Evolutionary conservation across 2,329 filamentous ascomycete genomes (phyloP).

Genomic region (Monosporascus sp.): DNA sequence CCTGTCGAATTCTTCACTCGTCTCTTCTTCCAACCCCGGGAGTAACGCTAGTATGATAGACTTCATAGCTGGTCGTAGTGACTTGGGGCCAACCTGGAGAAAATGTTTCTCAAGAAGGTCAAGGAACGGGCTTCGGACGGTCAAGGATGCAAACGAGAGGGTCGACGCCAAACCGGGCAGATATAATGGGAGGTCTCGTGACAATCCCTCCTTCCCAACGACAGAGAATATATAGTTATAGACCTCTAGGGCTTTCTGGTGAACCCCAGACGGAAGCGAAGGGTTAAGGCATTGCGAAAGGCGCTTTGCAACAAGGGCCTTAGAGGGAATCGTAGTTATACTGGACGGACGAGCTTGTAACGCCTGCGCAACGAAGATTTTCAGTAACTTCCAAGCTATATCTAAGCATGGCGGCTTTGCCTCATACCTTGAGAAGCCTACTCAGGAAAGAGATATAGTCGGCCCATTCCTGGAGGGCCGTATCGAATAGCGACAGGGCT

Average conservation of each 20-base stretch:
- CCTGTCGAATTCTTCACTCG: slow-evolving; percentile 92
- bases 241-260: slow-evolving; percentile 94
- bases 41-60: slow-evolving; percentile 83
- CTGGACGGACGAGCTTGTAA: slow-evolving; percentile 78
- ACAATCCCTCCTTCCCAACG: slow-evolving; percentile 75
- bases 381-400: slow-evolving; percentile 19
- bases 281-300: slow-evolving; percentile 94
- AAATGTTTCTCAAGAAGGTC: slow-evolving; percentile 79
- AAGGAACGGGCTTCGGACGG: slow-evolving; percentile 80
- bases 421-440: slow-evolving; percentile 73
- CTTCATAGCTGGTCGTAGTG: slow-evolving; percentile 82
- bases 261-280: slow-evolving; percentile 86
- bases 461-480: slow-evolving; percentile 93
- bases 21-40: slow-evolving; percentile 91
- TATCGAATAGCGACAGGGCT: slow-evolving; percentile 85
- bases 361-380: slow-evolving; percentile 49
- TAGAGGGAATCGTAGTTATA: slow-evolving; percentile 71
- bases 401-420: background rate
- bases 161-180: slow-evolving; percentile 85
- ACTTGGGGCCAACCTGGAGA: slow-evolving; percentile 61
- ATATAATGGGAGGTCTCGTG: slow-evolving; percentile 78
- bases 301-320: slow-evolving; percentile 77
- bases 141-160: slow-evolving; percentile 89
- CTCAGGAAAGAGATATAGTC: slow-evolving; percentile 98
- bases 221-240: slow-evolving; percentile 85